A percentile compares a stretch with the other conserved stretches of the same genome.
Evolutionary conservation across 768 basidiomycete species (phyloP).

Genomic region (Lentinula edodes): DNA sequence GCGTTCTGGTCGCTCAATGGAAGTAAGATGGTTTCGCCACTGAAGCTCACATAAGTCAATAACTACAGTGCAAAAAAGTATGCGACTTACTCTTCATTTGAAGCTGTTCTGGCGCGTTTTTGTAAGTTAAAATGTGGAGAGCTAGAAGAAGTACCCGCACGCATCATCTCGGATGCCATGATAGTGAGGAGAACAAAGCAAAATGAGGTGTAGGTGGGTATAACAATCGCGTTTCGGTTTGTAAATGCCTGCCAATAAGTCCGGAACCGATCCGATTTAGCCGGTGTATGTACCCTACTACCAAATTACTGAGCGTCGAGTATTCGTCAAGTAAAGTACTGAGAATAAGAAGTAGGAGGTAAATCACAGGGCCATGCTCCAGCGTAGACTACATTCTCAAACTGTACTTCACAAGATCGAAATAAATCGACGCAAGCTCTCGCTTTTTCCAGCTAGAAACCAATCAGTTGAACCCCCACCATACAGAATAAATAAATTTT

Average conservation of each 20-base stretch:
- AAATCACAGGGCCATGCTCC: conserved; percentile 50
- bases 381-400: conserved; percentile 37
- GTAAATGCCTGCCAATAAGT: not conserved
- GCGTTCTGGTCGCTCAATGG: conserved; percentile 68
- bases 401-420: conserved; percentile 42
- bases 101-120: not conserved
- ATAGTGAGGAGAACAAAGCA: not conserved
- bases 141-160: not conserved
- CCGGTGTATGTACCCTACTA: too few species aligned
- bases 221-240: not conserved
- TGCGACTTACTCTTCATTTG: not conserved
- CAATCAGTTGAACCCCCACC: conserved; percentile 2
- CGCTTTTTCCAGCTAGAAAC: conserved; percentile 39
- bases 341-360: conserved; percentile 27
- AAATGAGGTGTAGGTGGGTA: not conserved
- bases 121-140: not conserved
- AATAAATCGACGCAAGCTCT: conserved; percentile 49
- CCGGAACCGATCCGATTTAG: not conserved
- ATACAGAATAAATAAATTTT: conserved; percentile 3
- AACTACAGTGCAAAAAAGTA: not conserved
- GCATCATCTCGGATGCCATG: conserved; percentile 3
- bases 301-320: not conserved
- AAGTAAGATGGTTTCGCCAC: conserved; percentile 30
- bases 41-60: not conserved
- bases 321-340: conserved; percentile 24